These are phyloP conservation scores for Solanum peruvianum DNA, from an alignment of 257 asterid species.

Conservation along the genomic window DNA sequence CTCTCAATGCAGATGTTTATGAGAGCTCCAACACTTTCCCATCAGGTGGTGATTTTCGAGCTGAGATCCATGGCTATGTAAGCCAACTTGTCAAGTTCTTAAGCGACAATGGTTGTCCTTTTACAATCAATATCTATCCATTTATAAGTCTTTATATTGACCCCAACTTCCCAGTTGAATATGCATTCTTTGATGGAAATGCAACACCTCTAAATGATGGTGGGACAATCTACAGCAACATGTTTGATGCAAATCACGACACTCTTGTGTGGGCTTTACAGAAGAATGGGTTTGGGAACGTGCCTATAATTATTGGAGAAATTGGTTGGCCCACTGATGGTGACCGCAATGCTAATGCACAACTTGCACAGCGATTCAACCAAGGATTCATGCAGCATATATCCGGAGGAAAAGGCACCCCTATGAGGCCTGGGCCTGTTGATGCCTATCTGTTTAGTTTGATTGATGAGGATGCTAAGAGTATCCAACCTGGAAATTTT, in stretches of 20 bases:
- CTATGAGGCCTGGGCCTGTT: constrained; percentile 48
- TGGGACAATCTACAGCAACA: constrained; percentile 38
- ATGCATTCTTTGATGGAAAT: constrained; percentile 15
- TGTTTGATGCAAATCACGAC: constrained; percentile 62
- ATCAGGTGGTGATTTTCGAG: constrained; percentile 49
- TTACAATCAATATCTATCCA: constrained; percentile 52
- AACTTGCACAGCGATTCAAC: constrained; percentile 39
- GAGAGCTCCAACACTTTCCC: constrained; percentile 14
- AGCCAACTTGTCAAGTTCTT: constrained; percentile 30
- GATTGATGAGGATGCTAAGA: constrained; percentile 54
- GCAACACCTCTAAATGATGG: constrained; percentile 40
- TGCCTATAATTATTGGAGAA: constrained; percentile 48
- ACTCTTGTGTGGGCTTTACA: constrained; percentile 61
- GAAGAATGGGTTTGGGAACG: constrained; percentile 37
- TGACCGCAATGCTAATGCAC: constrained; percentile 37
- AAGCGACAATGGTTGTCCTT: constrained; percentile 37
- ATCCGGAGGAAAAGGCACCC: constrained; percentile 42
- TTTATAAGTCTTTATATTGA: constrained; percentile 53
- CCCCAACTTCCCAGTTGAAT: constrained; percentile 36
- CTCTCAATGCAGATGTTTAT: constrained; percentile 53
- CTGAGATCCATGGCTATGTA: constrained; percentile 34
- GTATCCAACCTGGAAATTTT: constrained; percentile 53
- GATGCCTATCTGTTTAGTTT: constrained; percentile 51
- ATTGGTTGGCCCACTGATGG: constrained; percentile 16
- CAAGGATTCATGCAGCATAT: constrained; percentile 54